A percentile compares a stretch with the other conserved stretches of the same genome.
Evolutionary conservation across 2,329 filamentous ascomycete species (phyloP).

Genomic region (Bretziella fagacearum): DNA sequence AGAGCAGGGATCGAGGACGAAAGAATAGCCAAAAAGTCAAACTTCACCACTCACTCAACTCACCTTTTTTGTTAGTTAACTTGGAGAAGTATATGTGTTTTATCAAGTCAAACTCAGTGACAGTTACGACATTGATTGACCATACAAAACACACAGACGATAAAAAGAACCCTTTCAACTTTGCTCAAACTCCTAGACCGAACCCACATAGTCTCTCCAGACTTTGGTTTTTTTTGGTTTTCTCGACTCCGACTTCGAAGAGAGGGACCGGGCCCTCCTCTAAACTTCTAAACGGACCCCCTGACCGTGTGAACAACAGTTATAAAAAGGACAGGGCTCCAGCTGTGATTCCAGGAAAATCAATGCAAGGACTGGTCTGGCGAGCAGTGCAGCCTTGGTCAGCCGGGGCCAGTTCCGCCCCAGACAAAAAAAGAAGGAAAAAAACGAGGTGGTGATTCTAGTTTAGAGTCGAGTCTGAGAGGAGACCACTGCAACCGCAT

Average conservation of each 20-base stretch:
- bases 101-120: too few relatives aligned
- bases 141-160: too few relatives aligned
- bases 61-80: too few relatives aligned
- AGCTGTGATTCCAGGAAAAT: neutral
- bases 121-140: too few relatives aligned
- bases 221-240: neutral
- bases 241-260: neutral
- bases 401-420: too few relatives aligned
- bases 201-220: neutral
- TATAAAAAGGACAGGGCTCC: neutral
- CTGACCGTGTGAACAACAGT: conserved; percentile 3
- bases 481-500: conserved; percentile 5
- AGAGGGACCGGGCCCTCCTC: neutral
- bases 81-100: too few relatives aligned
- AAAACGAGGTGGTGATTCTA: neutral
- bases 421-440: too few relatives aligned
- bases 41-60: too few relatives aligned
- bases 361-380: neutral
- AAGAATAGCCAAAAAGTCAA: too few relatives aligned
- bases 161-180: too few relatives aligned
- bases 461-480: conserved; percentile 10
- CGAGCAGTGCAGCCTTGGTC: neutral
- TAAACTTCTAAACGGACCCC: conserved; percentile 1
- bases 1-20: too few relatives aligned
- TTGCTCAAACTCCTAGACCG: neutral